phyloP scores from a whole-genome alignment of 495 filamentous ascomycete genomes.

The Trypethelium eluteriae region DNA sequence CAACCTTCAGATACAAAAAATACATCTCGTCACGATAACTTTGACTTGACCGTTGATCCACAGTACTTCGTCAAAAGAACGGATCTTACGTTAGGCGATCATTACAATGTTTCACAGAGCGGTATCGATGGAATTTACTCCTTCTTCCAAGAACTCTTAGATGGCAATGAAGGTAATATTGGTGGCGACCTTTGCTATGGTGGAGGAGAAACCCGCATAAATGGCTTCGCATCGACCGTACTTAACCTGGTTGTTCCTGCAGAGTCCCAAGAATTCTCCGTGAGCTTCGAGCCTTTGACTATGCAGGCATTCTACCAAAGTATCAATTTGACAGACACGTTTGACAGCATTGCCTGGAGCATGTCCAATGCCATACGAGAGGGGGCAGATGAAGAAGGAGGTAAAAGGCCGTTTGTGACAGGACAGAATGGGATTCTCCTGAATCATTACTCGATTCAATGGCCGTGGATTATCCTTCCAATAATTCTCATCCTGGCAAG shows the following conservation, averaged over 20 bases:
- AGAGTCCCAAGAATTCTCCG: too few species aligned
- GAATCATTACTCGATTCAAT: conserved; percentile 1
- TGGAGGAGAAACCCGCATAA: not conserved
- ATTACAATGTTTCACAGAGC: not conserved
- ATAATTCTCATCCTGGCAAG: not conserved
- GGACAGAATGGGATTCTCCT: not conserved
- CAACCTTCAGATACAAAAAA: not conserved
- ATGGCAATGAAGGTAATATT: not conserved
- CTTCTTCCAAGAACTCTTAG: not conserved
- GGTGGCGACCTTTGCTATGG: too few species aligned
- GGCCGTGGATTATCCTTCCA: not conserved
- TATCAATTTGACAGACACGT: not conserved
- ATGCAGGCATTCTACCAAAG: conserved; percentile 6
- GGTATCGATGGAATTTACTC: not conserved
- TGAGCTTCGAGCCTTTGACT: not conserved
- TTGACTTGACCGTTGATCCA: not conserved
- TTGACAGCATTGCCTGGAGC: not conserved
- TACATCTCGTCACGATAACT: not conserved
- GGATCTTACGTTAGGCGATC: not conserved
- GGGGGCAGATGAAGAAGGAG: not conserved
- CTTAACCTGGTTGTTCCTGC: not conserved
- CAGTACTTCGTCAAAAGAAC: not conserved
- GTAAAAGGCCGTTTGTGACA: not conserved
- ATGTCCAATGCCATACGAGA: conserved; percentile 4
- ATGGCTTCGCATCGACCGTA: not conserved